phyloP scores from a whole-genome alignment of 495 filamentous ascomycete genomes.

The Aspergillus asperescens region DNA sequence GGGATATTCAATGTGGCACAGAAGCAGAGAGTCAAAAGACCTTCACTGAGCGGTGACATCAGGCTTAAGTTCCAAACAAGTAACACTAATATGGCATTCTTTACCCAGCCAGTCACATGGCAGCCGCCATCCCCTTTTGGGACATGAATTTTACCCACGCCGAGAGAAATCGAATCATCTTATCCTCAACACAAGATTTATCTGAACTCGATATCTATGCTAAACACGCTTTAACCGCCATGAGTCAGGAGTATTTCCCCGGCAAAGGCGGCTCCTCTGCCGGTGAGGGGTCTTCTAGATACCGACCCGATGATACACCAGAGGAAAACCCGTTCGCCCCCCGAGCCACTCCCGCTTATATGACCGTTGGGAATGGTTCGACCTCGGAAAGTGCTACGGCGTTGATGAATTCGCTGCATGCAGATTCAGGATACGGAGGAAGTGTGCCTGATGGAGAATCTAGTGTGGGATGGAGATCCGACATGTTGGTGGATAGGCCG shows the following conservation, averaged over 20 bases:
- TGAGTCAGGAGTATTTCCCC: constrained; percentile 70
- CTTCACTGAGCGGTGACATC: constrained; percentile 34
- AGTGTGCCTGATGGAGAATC: constrained; percentile 44
- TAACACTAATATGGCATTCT: constrained; percentile 12
- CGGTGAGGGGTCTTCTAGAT: constrained; percentile 35
- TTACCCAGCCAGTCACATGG: constrained; percentile 14
- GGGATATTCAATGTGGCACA: background rate
- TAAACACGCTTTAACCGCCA: constrained; percentile 32
- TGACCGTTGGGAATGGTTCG: constrained; percentile 81
- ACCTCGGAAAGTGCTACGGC: constrained; percentile 67
- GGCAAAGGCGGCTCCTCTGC: constrained; percentile 39
- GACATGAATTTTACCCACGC: constrained; percentile 14
- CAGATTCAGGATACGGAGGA: constrained; percentile 86
- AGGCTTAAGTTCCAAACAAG: constrained; percentile 12
- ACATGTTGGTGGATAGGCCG: constrained; percentile 61
- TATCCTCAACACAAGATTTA: background rate
- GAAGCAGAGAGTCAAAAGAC: background rate
- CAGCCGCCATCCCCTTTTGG: constrained; percentile 12
- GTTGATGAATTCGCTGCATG: constrained; percentile 65
- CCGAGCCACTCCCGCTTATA: constrained; percentile 57
- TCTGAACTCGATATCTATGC: constrained; percentile 13
- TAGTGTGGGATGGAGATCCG: constrained; percentile 48
- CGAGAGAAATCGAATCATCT: constrained; percentile 8
- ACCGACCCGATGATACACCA: constrained; percentile 26
- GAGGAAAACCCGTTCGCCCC: constrained; percentile 29